Evolutionary conservation across 2,329 filamentous ascomycete genomes (phyloP), one percentile per base, ranked within the genome.

Genomic region (Tolypocladium album): DNA sequence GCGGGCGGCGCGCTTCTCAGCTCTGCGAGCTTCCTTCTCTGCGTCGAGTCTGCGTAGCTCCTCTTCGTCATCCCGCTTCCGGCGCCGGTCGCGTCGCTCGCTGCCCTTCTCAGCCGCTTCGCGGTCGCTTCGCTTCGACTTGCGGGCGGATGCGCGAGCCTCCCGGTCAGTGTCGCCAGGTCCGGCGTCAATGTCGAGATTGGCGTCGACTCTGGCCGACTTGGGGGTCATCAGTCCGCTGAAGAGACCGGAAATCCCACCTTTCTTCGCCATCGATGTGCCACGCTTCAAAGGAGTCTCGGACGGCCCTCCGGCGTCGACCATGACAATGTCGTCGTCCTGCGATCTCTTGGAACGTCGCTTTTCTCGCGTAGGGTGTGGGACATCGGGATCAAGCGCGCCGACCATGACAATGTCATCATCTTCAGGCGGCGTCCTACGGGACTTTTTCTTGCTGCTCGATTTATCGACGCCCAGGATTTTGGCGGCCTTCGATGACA

Each of bases 401-500:
- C 72, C 77, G 24, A 74, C 74, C 76, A 83, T 79, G 45, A 79
- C 71, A 53, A 80, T 73, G 50, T 84, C 81, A 34, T 82, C 79
- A 9, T 83, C 78, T 15, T 77, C 76, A 13, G 71, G 71, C 20
- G 65, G 58, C 43, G 66, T 63, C 9, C 78, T 84, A 59, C 81
- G 80, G 39, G 70, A 66, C 70, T 82, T 76, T 58, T 73, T 76
- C 63, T 72, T 76, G 63, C 72, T 73, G 52, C 68, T 69, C 17
- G 73, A 71, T 58, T 74, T 75, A 47, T 78, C 78, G 31, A 82
- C 65, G 76, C 92, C 84, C 2, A 94, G 84, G 58, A 93, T 74
- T 72, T 87, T 92, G 39, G 90, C 89, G 36, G 90, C 90, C 73
- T 95, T 96, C 55, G 85, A 81, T 9, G 87, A 82, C 69, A 90